Evolutionary conservation across 2,329 filamentous ascomycete species (phyloP), one percentile per base, ranked within the genome.

Genomic region (Pyrenophora graminea): DNA sequence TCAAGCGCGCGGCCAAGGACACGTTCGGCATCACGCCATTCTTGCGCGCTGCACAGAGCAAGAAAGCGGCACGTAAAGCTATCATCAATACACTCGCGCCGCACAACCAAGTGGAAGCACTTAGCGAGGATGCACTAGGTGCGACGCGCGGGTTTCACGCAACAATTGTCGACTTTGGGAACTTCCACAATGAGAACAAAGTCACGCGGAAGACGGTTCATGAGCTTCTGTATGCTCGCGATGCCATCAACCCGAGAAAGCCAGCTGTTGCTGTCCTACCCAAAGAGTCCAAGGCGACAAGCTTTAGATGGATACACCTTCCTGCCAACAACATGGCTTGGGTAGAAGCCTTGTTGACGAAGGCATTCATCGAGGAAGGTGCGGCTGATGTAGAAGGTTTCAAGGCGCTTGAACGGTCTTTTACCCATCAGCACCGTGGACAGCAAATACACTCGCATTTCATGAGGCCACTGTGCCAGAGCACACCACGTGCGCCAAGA

Each of bases 331-430:
- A 83, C 63, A 79, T 84, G 61, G 79, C 80, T 1, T 87, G 85
- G 85, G 80, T 83, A 4, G 84, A 87, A 67, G 79, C 83, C 0
- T 72, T 87, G 1, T 70, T 87, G n/a, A 82, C 83, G 1, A 87
- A 87, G 57, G 79, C 79, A 6, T 87, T 87, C 58, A 82, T 87
- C 30, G 85, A 87, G 64, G 81, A 83, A 32, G 83, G 83, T 0
- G 79, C 80, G 13, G 77, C 78, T n/a, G 84, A 87, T 63, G 79
- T 85, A 1, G 82, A 85, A 61, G 80, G 81, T 1, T 86, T 85
- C 71, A 86, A 85, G 60, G 81, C 82, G 0, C 64, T 87, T 2
- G 83, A 85, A 59, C 79, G 80, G 53, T 84, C 81, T 3, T 85
- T 86, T 55, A 80, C 80, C 37, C 83, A 86, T 56, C 82, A 85